Percentiles rank a stretch among this genome's conserved stretches.
Evolutionary conservation across 2,329 filamentous ascomycete genomes (phyloP).

Genomic region (Leptographium lundbergii): DNA sequence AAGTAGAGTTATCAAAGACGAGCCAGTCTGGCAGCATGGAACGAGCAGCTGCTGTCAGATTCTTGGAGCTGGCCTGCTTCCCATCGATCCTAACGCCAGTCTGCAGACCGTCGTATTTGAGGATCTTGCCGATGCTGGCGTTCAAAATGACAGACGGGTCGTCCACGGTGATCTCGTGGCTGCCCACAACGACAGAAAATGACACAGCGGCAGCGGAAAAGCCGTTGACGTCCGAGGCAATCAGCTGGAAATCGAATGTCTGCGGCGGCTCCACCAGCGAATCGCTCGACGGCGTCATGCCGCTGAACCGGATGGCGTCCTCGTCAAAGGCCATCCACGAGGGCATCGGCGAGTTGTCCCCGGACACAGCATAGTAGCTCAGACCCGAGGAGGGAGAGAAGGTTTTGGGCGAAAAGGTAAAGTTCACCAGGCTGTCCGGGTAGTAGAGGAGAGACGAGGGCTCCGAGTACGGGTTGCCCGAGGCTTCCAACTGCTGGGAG

Average conservation of each 20-base stretch:
- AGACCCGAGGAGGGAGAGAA: conserved; percentile 46
- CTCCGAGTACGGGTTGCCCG: conserved; percentile 43
- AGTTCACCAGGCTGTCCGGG: conserved; percentile 39
- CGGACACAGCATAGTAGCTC: conserved; percentile 66
- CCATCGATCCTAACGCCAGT: conserved; percentile 46
- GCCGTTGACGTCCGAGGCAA: conserved; percentile 69
- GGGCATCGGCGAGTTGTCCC: conserved; percentile 69
- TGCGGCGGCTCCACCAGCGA: conserved; percentile 56
- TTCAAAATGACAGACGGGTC: conserved; percentile 44
- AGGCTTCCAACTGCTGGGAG: conserved; percentile 40
- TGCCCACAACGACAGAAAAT: conserved; percentile 62
- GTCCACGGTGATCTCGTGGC: conserved; percentile 54
- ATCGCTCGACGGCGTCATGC: conserved; percentile 53
- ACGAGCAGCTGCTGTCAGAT: conserved; percentile 30
- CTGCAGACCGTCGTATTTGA: conserved; percentile 40
- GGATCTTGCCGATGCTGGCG: conserved; percentile 35
- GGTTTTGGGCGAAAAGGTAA: conserved; percentile 42
- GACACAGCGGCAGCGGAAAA: conserved; percentile 54
- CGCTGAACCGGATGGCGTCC: conserved; percentile 51
- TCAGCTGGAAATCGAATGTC: conserved; percentile 56
- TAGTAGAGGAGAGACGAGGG: conserved; percentile 46
- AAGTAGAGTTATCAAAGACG: conserved; percentile 45
- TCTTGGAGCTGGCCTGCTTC: conserved; percentile 25
- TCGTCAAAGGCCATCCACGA: conserved; percentile 73
- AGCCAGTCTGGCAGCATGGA: conserved; percentile 55